Evolutionary conservation across 805 yeast genomes (phyloP).

Genomic region (Nakazawaea populi): DNA sequence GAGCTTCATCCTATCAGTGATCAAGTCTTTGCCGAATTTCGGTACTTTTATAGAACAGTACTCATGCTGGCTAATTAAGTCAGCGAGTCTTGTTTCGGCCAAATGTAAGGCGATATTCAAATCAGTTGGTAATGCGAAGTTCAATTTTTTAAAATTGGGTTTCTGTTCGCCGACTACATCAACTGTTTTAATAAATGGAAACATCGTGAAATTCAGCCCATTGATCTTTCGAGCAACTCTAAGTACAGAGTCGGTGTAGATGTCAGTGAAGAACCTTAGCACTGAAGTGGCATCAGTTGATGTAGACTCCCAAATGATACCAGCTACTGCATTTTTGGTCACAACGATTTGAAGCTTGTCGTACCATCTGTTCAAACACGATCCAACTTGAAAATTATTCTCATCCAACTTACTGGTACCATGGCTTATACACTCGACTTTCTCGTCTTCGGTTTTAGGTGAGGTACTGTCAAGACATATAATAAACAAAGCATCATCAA

Average conservation of each 20-base stretch:
- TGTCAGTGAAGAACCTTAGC: constrained; percentile 48
- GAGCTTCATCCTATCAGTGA: constrained; percentile 33
- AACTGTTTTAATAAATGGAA: constrained; percentile 34
- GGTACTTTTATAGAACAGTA: constrained; percentile 32
- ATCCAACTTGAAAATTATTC: constrained; percentile 46
- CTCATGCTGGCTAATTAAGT: constrained; percentile 52
- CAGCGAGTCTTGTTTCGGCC: constrained; percentile 54
- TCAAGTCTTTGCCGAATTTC: constrained; percentile 24
- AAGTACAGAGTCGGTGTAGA: constrained; percentile 51
- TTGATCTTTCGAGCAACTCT: constrained; percentile 53
- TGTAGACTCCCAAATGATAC: constrained; percentile 53
- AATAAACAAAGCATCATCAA: constrained; percentile 48
- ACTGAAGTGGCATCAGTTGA: constrained; percentile 56
- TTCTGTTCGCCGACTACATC: constrained; percentile 27
- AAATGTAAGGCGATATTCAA: constrained; percentile 42
- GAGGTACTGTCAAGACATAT: constrained; percentile 43
- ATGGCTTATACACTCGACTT: constrained; percentile 43
- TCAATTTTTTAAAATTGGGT: constrained; percentile 27
- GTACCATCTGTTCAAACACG: constrained; percentile 56
- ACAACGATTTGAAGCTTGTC: constrained; percentile 51
- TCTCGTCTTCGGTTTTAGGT: constrained; percentile 41
- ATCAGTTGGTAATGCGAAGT: constrained; percentile 38
- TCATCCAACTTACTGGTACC: constrained; percentile 41
- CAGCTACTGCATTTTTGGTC: constrained; percentile 51
- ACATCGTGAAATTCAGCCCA: constrained; percentile 49